phyloP scores from a whole-genome alignment of 352 stramenopile species.

The Phytophthora chlamydospora region DNA sequence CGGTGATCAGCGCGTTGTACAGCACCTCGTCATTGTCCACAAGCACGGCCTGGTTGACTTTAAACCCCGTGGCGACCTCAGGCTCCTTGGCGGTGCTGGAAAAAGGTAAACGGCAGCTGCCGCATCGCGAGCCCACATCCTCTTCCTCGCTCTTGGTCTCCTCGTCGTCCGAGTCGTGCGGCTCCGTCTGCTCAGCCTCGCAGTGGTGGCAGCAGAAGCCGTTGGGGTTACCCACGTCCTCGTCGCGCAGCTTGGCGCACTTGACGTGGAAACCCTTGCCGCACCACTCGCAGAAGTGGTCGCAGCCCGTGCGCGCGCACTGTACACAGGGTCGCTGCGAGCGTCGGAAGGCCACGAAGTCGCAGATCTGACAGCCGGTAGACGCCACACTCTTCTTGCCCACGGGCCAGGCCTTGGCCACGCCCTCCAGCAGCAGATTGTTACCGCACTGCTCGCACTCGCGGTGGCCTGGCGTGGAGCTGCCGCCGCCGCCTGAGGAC shows the following conservation, averaged over 20 bases:
- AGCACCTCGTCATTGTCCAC: constrained; percentile 89
- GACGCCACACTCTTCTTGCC: constrained; percentile 55
- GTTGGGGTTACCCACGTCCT: constrained; percentile 58
- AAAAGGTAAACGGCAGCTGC: constrained; percentile 67
- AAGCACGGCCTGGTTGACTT: constrained; percentile 84
- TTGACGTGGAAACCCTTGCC: constrained; percentile 81
- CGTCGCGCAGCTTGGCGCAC: constrained; percentile 57
- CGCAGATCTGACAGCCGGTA: constrained; percentile 80
- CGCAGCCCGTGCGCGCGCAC: constrained; percentile 62
- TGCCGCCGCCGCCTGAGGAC: constrained; percentile 37
- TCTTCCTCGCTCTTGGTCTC: constrained; percentile 43
- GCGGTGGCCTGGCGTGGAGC: constrained; percentile 42
- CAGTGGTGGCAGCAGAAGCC: constrained; percentile 82
- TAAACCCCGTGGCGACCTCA: constrained; percentile 45
- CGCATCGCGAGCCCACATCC: constrained; percentile 70
- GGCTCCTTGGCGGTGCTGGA: constrained; percentile 39
- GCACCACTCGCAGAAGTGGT: constrained; percentile 89
- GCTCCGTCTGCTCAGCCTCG: constrained; percentile 67
- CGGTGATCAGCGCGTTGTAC: constrained; percentile 87
- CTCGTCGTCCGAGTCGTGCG: constrained; percentile 58
- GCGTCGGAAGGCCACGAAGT: constrained; percentile 78
- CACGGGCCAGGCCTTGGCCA: constrained; percentile 47
- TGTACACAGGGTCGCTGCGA: constrained; percentile 69
- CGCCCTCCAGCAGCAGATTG: constrained; percentile 44
- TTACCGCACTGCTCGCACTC: constrained; percentile 68